Percentiles rank a stretch among this genome's conserved stretches.
Conservation (phyloP, 2,329 filamentous ascomycete species). For the Periconia sp. region DNA sequence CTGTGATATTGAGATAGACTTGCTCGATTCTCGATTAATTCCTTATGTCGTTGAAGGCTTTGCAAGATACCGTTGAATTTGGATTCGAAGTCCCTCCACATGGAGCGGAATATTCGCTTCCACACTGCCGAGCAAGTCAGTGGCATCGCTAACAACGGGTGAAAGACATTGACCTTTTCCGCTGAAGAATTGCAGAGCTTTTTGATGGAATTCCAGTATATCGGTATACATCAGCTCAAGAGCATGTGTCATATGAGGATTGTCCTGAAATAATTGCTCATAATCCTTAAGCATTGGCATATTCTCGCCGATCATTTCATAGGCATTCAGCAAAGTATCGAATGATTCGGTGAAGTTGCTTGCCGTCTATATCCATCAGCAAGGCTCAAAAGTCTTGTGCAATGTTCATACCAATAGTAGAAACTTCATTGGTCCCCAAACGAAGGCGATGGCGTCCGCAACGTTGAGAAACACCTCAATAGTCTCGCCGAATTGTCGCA, state of each 20-base stretch:
- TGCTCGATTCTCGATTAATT: constrained; percentile 31
- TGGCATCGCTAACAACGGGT: not conserved
- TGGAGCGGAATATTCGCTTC: constrained; percentile 25
- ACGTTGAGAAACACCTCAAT: constrained; percentile 46
- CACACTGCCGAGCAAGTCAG: constrained; percentile 19
- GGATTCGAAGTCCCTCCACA: constrained; percentile 37
- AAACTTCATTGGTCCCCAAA: constrained; percentile 48
- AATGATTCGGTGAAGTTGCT: constrained; percentile 42
- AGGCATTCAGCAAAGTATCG: constrained; percentile 46
- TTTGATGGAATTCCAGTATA: constrained; percentile 48
- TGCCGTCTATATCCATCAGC: constrained; percentile 26
- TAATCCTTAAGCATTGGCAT: constrained; percentile 46
- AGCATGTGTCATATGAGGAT: constrained; percentile 35
- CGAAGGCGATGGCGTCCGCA: constrained; percentile 38
- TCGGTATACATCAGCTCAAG: constrained; percentile 47
- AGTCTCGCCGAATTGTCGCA: constrained; percentile 46
- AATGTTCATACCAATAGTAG: constrained; percentile 33
- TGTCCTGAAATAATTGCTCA: constrained; percentile 33
- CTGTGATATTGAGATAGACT: constrained; percentile 20
- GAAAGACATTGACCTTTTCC: constrained; percentile 19
- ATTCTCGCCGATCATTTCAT: constrained; percentile 47
- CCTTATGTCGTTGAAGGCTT: constrained; percentile 30
- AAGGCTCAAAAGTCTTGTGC: not conserved
- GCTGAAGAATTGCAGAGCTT: constrained; percentile 36
- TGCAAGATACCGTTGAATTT: constrained; percentile 36